phyloP scores from a whole-genome alignment of 352 stramenopile species.

The Achlya hypogyna region DNA sequence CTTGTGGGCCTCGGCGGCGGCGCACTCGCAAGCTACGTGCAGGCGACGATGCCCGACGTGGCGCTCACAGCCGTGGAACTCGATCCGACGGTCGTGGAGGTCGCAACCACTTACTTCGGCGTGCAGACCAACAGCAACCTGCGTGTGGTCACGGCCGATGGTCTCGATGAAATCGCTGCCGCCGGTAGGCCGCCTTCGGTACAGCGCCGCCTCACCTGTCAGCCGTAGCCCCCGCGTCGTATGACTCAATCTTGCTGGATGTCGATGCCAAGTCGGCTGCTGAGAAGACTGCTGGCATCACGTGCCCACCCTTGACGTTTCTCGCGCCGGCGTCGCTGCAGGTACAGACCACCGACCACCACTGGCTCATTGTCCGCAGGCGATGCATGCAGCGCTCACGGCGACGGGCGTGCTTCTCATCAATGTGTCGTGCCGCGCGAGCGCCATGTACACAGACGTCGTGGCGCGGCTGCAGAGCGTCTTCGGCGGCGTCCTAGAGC shows the following conservation, averaged over 20 bases:
- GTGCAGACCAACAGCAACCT: constrained; percentile 41
- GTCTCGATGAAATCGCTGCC: constrained; percentile 31
- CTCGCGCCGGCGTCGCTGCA: constrained; percentile 37
- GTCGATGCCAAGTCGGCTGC: constrained; percentile 55
- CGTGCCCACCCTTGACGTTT: constrained; percentile 55
- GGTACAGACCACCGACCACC: background rate
- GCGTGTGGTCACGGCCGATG: constrained; percentile 38
- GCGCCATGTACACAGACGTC: constrained; percentile 42
- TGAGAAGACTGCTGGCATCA: constrained; percentile 46
- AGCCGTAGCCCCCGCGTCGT: constrained; percentile 25
- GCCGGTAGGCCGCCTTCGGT: background rate
- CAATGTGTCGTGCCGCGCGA: constrained; percentile 52
- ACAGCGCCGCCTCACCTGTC: background rate
- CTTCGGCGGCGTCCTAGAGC: constrained; percentile 24
- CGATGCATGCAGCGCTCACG: constrained; percentile 29
- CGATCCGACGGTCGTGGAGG: constrained; percentile 43
- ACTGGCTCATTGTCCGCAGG: constrained; percentile 5
- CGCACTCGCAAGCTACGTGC: constrained; percentile 53
- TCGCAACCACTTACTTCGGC: constrained; percentile 62
- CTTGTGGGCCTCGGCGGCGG: constrained; percentile 67
- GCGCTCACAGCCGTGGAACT: constrained; percentile 53
- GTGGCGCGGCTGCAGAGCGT: constrained; percentile 30
- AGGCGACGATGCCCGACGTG: constrained; percentile 34
- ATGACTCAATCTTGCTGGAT: constrained; percentile 62
- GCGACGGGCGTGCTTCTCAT: constrained; percentile 42